phyloP scores from a whole-genome alignment of 2,329 filamentous ascomycete species.

The Fusarium dlaminii region DNA sequence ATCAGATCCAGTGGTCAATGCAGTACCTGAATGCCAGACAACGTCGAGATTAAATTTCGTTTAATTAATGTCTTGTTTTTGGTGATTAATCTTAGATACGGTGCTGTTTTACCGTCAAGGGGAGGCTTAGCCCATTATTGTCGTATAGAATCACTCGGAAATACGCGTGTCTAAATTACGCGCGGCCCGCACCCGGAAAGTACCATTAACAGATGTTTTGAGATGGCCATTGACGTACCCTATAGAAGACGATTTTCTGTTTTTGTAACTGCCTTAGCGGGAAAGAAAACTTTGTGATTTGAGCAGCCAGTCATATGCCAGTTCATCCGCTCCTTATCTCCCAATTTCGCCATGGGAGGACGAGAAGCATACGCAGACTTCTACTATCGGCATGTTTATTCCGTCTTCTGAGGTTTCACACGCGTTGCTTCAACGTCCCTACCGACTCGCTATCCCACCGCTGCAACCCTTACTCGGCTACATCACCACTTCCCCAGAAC shows the following conservation, averaged over 20 bases:
- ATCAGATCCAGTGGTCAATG: not conserved
- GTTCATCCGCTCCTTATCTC: rapidly evolving
- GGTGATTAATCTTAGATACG: not conserved
- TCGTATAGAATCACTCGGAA: not conserved
- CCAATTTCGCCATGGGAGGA: not conserved
- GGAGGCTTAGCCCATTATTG: not conserved
- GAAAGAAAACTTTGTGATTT: not conserved
- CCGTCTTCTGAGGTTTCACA: not conserved
- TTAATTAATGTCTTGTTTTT: not conserved
- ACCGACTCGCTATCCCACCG: no score
- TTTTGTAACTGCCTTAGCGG: rapidly evolving
- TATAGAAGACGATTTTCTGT: not conserved
- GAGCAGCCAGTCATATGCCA: not conserved
- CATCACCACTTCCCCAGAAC: not conserved
- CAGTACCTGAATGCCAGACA: not conserved
- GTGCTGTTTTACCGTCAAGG: not conserved
- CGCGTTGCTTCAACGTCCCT: not conserved
- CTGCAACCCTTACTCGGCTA: not conserved
- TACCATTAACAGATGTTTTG: not conserved
- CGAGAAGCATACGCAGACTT: rapidly evolving
- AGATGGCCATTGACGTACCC: not conserved
- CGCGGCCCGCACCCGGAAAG: not conserved
- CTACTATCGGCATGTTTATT: not conserved
- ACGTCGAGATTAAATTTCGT: not conserved
- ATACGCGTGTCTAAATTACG: not conserved